A percentile compares a stretch with the other conserved stretches of the same genome.
Conservation (phyloP, 1,139 yeast genomes). For the Suhomyces atakaporum region DNA sequence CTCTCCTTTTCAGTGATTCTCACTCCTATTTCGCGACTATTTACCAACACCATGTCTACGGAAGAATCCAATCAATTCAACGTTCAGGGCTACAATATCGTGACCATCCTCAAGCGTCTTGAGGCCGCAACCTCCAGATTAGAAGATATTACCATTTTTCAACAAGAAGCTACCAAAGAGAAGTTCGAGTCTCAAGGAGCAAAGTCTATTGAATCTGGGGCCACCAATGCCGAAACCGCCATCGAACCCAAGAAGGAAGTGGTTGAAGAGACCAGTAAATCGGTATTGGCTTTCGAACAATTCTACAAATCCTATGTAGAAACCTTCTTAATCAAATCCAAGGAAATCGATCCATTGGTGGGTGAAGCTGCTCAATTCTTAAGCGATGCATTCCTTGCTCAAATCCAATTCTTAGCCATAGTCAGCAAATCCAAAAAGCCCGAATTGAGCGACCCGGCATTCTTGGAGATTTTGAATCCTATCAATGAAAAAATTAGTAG, state of each 20-base stretch:
- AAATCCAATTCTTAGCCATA: conserved; percentile 57
- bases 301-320: conserved; percentile 54
- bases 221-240: conserved; percentile 17
- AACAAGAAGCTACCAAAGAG: conserved; percentile 49
- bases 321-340: conserved; percentile 63
- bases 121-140: conserved; percentile 93
- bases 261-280: conserved; percentile 30
- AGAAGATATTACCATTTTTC: conserved; percentile 84
- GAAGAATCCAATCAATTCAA: conserved; percentile 56
- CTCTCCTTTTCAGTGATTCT: too few species aligned
- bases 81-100: conserved; percentile 78
- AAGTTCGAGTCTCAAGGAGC: conserved; percentile 1
- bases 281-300: conserved; percentile 54
- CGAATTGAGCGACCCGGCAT: conserved; percentile 52
- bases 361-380: conserved; percentile 60
- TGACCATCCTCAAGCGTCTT: conserved; percentile 76
- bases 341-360: conserved; percentile 62
- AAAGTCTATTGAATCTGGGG: conserved; percentile 13
- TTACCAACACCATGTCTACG: conserved; percentile 20
- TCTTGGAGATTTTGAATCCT: conserved; percentile 64
- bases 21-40: too few species aligned
- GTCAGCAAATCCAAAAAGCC: conserved; percentile 70
- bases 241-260: conserved; percentile 13
- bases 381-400: conserved; percentile 60
- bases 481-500: conserved; percentile 61